phyloP scores from a whole-genome alignment of 2,329 filamentous ascomycete species.

The Aureobasidium musti region DNA sequence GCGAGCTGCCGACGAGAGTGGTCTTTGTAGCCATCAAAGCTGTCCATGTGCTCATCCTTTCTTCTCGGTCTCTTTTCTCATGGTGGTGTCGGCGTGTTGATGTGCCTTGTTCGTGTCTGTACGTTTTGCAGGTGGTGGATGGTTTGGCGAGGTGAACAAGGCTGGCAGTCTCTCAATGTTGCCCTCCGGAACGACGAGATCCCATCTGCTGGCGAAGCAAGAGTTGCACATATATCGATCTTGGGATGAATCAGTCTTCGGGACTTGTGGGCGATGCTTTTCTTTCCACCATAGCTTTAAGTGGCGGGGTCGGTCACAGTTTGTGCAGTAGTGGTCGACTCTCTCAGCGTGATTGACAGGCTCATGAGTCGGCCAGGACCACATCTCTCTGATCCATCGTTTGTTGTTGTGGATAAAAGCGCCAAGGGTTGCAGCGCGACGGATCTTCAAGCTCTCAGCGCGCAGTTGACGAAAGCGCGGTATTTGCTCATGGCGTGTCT shows the following conservation, averaged over 20 bases:
- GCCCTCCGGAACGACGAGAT: neutral
- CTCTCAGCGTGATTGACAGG: neutral
- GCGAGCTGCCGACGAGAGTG: too few relatives aligned
- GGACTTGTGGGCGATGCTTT: neutral
- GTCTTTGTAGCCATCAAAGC: too few relatives aligned
- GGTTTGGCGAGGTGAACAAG: neutral
- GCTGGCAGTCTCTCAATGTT: neutral
- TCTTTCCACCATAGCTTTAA: neutral
- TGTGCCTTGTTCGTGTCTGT: neutral
- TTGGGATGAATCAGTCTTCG: neutral
- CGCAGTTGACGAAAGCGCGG: too few relatives aligned
- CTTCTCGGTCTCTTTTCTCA: neutral
- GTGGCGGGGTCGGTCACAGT: neutral
- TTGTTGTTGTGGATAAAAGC: accelerated
- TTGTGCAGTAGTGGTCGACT: neutral
- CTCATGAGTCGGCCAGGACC: neutral
- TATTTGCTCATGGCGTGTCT: too few relatives aligned
- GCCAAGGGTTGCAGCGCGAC: neutral
- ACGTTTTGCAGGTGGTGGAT: neutral
- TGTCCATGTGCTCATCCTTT: neutral
- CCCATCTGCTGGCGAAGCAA: neutral
- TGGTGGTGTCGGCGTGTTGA: too few relatives aligned
- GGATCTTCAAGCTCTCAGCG: neutral
- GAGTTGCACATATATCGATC: neutral
- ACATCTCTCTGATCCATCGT: neutral